Percentiles rank a stretch among this genome's conserved stretches.
These are phyloP conservation scores for Pseudonitzschia delicatissima DNA, from an alignment of 108 stramenopile species.

Conservation along the genomic window DNA sequence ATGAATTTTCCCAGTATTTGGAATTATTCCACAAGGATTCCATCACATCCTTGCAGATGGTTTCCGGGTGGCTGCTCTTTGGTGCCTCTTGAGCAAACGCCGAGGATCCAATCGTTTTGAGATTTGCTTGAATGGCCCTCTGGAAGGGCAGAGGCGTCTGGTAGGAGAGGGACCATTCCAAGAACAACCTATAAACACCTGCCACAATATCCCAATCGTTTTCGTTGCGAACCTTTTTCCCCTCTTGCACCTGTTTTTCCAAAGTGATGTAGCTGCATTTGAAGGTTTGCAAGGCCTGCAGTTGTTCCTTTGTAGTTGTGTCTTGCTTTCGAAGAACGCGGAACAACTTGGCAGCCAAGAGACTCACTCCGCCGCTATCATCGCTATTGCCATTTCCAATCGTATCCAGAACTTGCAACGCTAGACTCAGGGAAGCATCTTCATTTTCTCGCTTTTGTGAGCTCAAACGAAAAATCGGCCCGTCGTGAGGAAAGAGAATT, in stretches of 20 bases:
- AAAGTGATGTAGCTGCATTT: slow-evolving; percentile 14
- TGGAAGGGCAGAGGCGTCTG: slow-evolving; percentile 44
- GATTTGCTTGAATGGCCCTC: slow-evolving; percentile 39
- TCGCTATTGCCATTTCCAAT: not conserved
- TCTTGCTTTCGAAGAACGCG: not conserved
- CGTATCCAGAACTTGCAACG: not conserved
- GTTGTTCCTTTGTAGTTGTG: slow-evolving; percentile 22
- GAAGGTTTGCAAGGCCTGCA: slow-evolving; percentile 27
- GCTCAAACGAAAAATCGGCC: slow-evolving; percentile 21
- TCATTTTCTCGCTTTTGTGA: not conserved
- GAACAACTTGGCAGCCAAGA: not conserved
- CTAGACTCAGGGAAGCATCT: not conserved
- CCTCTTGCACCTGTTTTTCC: not conserved
- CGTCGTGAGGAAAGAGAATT: slow-evolving; percentile 43
- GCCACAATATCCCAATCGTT: not conserved
- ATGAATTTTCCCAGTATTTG: slow-evolving; percentile 16
- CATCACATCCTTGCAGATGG: slow-evolving; percentile 10
- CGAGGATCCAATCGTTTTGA: slow-evolving; percentile 18
- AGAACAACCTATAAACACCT: slow-evolving; percentile 42
- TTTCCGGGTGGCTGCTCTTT: not conserved
- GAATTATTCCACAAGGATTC: slow-evolving; percentile 19
- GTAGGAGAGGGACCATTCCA: slow-evolving; percentile 48
- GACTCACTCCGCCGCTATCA: not conserved
- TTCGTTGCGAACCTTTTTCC: not conserved
- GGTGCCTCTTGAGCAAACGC: not conserved